Percentiles rank a stretch among this genome's conserved stretches.
Evolutionary conservation across 176 grass and related monocot species (phyloP).

Genomic region (Saccharum spontaneum): DNA sequence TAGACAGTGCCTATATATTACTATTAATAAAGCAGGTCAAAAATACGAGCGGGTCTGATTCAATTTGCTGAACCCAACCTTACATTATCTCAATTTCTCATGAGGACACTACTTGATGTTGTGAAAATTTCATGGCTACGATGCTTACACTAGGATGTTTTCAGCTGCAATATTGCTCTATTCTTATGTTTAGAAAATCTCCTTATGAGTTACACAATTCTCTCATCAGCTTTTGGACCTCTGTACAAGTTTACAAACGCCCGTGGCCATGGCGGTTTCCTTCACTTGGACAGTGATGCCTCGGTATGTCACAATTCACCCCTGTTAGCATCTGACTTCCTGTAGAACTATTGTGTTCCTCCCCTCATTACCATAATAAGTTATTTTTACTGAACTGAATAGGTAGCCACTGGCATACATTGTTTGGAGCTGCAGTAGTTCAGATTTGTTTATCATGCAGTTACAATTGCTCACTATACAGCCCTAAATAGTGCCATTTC

Average conservation of each 20-base stretch:
- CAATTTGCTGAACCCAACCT: background rate
- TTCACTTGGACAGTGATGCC: slow-evolving; percentile 72
- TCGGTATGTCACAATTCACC: slow-evolving; percentile 45
- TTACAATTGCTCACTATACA: background rate
- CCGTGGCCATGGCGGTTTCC: slow-evolving; percentile 86
- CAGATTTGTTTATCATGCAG: background rate
- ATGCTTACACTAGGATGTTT: background rate
- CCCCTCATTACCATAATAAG: background rate
- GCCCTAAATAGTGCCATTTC: background rate
- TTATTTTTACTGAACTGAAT: background rate
- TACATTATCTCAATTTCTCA: background rate
- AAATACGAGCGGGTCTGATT: background rate
- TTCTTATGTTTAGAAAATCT: background rate
- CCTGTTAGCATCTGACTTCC: background rate
- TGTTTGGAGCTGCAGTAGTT: background rate
- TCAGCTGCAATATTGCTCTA: background rate
- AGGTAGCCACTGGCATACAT: background rate
- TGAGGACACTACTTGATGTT: background rate
- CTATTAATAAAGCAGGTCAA: background rate
- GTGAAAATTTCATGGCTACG: background rate
- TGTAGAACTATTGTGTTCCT: background rate
- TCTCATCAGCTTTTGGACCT: slow-evolving; percentile 67
- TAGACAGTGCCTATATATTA: background rate
- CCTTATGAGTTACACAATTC: slow-evolving; percentile 8
- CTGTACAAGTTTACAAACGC: slow-evolving; percentile 86